Conservation (phyloP, 2,329 filamentous ascomycete species). For the Microcera coccophila region DNA sequence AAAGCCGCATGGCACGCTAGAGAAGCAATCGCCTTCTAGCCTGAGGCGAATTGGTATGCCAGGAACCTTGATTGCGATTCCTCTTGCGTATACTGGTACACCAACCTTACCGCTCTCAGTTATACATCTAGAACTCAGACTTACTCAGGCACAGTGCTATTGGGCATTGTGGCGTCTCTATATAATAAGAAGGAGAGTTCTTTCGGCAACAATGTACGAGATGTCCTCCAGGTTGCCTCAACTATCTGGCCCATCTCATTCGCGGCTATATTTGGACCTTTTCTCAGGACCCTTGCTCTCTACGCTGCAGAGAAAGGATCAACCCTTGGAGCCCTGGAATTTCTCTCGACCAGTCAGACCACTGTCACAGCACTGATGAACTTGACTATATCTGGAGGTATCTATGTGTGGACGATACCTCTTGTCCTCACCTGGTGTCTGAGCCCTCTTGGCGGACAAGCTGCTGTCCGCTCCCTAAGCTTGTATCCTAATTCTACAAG, state of each 20-base stretch:
- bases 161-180: background rate
- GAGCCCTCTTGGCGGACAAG: background rate
- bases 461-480: background rate
- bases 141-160: too few species aligned
- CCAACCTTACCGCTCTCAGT: too few species aligned
- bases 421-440: background rate
- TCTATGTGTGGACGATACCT: background rate
- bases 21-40: too few species aligned
- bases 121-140: too few species aligned
- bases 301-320: slow-evolving; percentile 1
- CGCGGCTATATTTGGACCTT: slow-evolving; percentile 3
- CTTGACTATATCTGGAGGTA: background rate
- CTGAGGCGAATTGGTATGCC: too few species aligned
- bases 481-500: background rate
- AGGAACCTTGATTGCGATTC: too few species aligned
- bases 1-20: too few species aligned
- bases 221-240: slow-evolving; percentile 1
- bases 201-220: background rate
- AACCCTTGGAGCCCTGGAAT: slow-evolving; percentile 4
- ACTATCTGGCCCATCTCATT: slow-evolving; percentile 11
- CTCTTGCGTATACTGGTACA: too few species aligned
- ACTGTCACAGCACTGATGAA: background rate
- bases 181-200: background rate
- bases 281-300: slow-evolving; percentile 1
- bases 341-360: background rate